phyloP scores from a whole-genome alignment of 192 early-diverging fungal genomes.

The Coemansia sp. region DNA sequence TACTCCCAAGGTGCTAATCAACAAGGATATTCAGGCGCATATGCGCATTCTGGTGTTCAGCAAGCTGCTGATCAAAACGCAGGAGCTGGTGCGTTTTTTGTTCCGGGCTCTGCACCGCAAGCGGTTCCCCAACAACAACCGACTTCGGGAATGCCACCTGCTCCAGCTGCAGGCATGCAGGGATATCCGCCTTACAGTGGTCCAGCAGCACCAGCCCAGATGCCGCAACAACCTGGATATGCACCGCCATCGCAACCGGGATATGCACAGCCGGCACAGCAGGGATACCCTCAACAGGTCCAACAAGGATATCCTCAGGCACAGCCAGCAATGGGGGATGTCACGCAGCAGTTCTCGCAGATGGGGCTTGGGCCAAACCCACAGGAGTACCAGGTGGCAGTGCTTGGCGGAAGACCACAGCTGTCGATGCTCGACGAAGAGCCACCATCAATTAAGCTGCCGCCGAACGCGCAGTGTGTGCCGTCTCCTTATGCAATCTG shows the following conservation, averaged over 20 bases:
- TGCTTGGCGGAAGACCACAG: slow-evolving; percentile 46
- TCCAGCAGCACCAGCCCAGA: background rate
- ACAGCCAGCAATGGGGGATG: slow-evolving; percentile 21
- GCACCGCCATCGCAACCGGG: slow-evolving; percentile 2
- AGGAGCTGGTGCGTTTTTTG: slow-evolving; percentile 43
- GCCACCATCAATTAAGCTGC: slow-evolving; percentile 44
- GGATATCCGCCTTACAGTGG: background rate
- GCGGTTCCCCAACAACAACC: slow-evolving; percentile 9
- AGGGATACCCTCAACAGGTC: slow-evolving; percentile 1
- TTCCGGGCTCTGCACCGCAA: slow-evolving; percentile 40
- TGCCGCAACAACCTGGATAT: background rate
- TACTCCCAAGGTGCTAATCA: slow-evolving; percentile 13
- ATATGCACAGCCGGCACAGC: slow-evolving; percentile 6
- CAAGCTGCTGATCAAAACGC: slow-evolving; percentile 8
- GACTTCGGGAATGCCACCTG: slow-evolving; percentile 4
- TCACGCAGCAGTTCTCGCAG: slow-evolving; percentile 47
- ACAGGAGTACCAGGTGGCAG: slow-evolving; percentile 33
- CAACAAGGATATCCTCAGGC: slow-evolving; percentile 9
- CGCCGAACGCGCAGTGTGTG: slow-evolving; percentile 41
- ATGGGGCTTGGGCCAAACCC: slow-evolving; percentile 37
- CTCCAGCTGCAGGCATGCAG: slow-evolving; percentile 2
- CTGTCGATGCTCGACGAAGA: slow-evolving; percentile 41
- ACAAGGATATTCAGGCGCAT: slow-evolving; percentile 6
- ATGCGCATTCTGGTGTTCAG: background rate
- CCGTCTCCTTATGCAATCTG: slow-evolving; percentile 61